Base-by-base conservation (phyloP, 208 protist species). In the Blechomonas ayalai region DNA sequence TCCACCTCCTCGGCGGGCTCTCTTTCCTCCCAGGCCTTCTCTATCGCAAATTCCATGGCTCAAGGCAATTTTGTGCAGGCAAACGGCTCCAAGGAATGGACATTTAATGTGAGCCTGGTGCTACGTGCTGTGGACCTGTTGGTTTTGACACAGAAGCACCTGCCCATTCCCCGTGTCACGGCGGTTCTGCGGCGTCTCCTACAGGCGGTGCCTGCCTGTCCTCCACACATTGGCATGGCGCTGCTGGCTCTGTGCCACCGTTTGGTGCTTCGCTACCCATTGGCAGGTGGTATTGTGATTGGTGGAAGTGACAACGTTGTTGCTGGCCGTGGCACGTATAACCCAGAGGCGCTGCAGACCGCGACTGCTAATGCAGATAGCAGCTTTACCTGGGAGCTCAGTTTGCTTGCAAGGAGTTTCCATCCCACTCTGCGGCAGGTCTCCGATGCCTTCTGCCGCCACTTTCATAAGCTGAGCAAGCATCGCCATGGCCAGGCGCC, bases 11-110 rank as follows among this genome's bases (percentile, higher is more conserved):
- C 87, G 6, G 80, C 80, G 6, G 87, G 87, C 29, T 90, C 80
- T 0, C 74, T 95, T 22, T 91, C 82, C n/a, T 95, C 87, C 5
- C 64, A 82, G 59, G 87, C 87, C 40, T 95, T 95, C 52, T 95
- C 87, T 23, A 91, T 95, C 43, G 82, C 82, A 16, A 71, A 89
- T 48, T 95, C 87, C 34, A 95, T 95, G 87, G 81, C 80, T 33
- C 70, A 80, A 50, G 70, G 54, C 18, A 62, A 77, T 47, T 78
- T 90, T 55, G 71, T 90, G 46, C 82, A 90, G 49, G 65, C 72
- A 13, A 92, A 90, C 50, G 80, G 75, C 16, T 76, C 69, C 36
- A 73, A 72, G 24, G 87, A 95, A 65, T 91, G 82, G 82, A 90
- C 82, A 19, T 95, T 90, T 48, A 80, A 79, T 55, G 77, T 90